phyloP scores from a whole-genome alignment of 306 rosid genomes.

The Albizia julibrissin region DNA sequence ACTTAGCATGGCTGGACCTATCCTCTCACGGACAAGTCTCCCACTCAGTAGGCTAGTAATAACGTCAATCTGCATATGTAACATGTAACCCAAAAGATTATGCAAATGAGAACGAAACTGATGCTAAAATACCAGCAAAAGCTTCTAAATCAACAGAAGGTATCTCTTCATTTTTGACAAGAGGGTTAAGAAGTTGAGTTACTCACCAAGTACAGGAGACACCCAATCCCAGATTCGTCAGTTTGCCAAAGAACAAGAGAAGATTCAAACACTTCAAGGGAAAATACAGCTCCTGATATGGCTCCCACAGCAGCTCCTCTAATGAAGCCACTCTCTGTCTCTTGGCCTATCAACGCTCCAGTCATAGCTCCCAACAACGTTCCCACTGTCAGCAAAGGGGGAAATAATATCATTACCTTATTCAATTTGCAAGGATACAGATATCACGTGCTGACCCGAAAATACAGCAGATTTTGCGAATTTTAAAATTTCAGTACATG shows the following conservation, averaged over 20 bases:
- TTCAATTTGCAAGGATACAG: not conserved
- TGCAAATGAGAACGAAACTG: not conserved
- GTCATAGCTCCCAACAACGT: conserved; percentile 93
- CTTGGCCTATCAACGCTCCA: conserved; percentile 99
- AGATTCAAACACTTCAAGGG: conserved; percentile 95
- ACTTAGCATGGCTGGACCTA: conserved; percentile 97
- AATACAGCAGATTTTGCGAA: not conserved
- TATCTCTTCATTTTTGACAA: not conserved
- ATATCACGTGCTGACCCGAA: not conserved
- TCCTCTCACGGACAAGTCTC: conserved; percentile 93
- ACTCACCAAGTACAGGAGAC: conserved; percentile 88
- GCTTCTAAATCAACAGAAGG: conserved; percentile 9
- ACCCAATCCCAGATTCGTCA: conserved; percentile 95
- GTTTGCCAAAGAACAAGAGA: conserved; percentile 94
- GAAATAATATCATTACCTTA: conserved; percentile 6
- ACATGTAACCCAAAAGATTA: conserved; percentile 2
- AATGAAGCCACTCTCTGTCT: conserved; percentile 95
- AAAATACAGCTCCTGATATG: conserved; percentile 98
- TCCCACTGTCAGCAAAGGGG: conserved; percentile 67
- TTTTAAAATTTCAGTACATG: not conserved
- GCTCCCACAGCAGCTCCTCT: conserved; percentile 99
- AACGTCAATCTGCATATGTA: conserved; percentile 78
- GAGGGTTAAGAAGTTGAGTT: conserved; percentile 5
- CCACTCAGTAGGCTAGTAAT: conserved; percentile 94
- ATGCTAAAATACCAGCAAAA: conserved; percentile 19